Evolutionary conservation across 495 filamentous ascomycete species (phyloP).

Genomic region (Xylaria intraflava): DNA sequence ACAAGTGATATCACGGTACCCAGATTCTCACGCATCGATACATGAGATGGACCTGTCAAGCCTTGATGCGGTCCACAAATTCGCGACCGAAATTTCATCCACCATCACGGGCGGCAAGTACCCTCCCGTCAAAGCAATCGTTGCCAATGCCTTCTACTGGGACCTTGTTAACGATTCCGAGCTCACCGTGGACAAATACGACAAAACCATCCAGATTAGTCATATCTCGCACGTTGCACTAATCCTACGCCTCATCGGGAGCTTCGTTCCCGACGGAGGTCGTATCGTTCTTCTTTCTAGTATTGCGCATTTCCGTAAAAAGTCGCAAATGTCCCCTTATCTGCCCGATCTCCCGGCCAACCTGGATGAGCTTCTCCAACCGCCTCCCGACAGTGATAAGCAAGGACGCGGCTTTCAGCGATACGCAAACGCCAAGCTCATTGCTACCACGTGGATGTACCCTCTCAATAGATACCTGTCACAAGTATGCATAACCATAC

Average conservation of each 20-base stretch:
- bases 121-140: slow-evolving; percentile 31
- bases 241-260: slow-evolving; percentile 33
- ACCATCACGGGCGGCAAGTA: slow-evolving; percentile 22
- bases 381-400: neutral
- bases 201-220: slow-evolving; percentile 36
- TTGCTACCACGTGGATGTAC: slow-evolving; percentile 35
- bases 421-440: slow-evolving; percentile 38
- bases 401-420: slow-evolving; percentile 20
- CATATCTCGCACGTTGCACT: slow-evolving; percentile 39
- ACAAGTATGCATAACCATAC: slow-evolving; percentile 18
- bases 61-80: slow-evolving; percentile 30
- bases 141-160: slow-evolving; percentile 43
- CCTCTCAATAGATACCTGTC: slow-evolving; percentile 34
- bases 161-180: slow-evolving; percentile 32
- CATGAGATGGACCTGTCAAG: slow-evolving; percentile 34
- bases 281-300: slow-evolving; percentile 36
- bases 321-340: slow-evolving; percentile 11
- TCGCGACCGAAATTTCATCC: slow-evolving; percentile 19
- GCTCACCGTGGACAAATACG: slow-evolving; percentile 33
- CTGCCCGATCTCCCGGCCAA: slow-evolving; percentile 12
- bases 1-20: slow-evolving; percentile 23
- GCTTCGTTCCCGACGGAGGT: slow-evolving; percentile 31
- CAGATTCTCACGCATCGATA: slow-evolving; percentile 20
- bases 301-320: slow-evolving; percentile 31
- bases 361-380: slow-evolving; percentile 6